These are phyloP conservation scores for Hymenoscyphus fraxineus DNA, from an alignment of 2,329 filamentous ascomycete species.

Conservation along the genomic window DNA sequence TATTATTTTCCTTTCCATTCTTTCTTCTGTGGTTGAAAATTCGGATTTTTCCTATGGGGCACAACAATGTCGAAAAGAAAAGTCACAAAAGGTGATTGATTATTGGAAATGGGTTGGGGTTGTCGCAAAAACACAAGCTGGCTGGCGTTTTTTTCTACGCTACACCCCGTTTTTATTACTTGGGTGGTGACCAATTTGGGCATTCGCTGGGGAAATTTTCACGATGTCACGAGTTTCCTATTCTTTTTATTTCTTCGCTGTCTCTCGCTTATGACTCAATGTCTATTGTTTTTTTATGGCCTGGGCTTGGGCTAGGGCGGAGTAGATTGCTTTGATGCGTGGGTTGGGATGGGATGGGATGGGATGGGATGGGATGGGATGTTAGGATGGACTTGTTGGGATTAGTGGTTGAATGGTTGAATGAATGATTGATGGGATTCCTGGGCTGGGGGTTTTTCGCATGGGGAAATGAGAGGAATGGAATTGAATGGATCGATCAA, in stretches of 20 bases:
- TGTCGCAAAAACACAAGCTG: background rate
- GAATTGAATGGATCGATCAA: background rate
- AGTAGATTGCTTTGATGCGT: background rate
- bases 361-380: too few relatives aligned
- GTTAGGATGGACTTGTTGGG: background rate
- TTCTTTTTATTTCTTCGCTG: background rate
- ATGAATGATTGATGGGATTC: background rate
- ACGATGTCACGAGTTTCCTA: background rate
- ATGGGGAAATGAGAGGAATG: background rate
- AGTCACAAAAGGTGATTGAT: background rate
- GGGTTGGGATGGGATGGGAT: background rate
- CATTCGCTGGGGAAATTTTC: background rate
- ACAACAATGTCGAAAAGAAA: background rate
- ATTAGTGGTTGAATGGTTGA: constrained; percentile 2
- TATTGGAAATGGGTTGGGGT: background rate
- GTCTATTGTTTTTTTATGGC: too few relatives aligned
- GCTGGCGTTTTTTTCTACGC: background rate
- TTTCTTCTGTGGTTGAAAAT: constrained; percentile 6
- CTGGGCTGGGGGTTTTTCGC: too few relatives aligned
- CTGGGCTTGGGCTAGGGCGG: background rate
- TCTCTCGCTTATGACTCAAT: background rate
- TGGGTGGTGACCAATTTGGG: background rate
- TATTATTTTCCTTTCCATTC: constrained; percentile 10
- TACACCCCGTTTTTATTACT: background rate
- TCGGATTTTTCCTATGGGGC: background rate